Conservation (phyloP, 2,329 filamentous ascomycete genomes). For the Peltaster fructicola region DNA sequence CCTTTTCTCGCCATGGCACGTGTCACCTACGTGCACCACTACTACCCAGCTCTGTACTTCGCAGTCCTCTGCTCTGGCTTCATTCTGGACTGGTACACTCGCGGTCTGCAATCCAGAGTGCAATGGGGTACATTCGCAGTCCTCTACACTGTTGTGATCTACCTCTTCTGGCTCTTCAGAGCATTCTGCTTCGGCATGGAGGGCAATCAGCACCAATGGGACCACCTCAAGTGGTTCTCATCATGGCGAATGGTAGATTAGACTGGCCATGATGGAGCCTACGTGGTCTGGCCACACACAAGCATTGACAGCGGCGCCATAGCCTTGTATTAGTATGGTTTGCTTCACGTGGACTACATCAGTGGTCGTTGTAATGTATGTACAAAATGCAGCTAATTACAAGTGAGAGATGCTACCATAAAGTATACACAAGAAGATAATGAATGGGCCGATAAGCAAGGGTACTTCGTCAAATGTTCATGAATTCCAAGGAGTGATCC, state of each 20-base stretch:
- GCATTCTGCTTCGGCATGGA: conserved; percentile 95
- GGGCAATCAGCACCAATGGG: conserved; percentile 66
- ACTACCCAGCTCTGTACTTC: conserved; percentile 96
- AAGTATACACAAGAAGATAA: too few relatives aligned
- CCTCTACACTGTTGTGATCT: conserved; percentile 58
- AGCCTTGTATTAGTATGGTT: too few relatives aligned
- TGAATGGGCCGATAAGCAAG: too few relatives aligned
- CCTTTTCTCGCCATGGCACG: conserved; percentile 95
- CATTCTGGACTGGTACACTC: conserved; percentile 66
- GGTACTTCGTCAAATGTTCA: too few relatives aligned
- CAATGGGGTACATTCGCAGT: conserved; percentile 54
- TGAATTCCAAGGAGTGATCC: too few relatives aligned
- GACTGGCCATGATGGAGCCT: too few relatives aligned
- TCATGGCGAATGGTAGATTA: conserved; percentile 68
- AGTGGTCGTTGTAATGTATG: too few relatives aligned
- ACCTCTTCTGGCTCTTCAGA: conserved; percentile 76
- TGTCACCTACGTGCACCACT: conserved; percentile 98
- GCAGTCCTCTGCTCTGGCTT: conserved; percentile 83
- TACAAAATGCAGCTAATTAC: too few relatives aligned
- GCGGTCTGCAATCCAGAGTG: conserved; percentile 43
- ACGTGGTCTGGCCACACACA: too few relatives aligned
- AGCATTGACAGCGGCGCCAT: too few relatives aligned
- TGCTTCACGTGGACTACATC: too few relatives aligned
- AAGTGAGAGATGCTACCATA: too few relatives aligned
- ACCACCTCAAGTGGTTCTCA: conserved; percentile 84